Base-by-base conservation (phyloP, 768 basidiomycete species). In the Solioccasus polychromus region DNA sequence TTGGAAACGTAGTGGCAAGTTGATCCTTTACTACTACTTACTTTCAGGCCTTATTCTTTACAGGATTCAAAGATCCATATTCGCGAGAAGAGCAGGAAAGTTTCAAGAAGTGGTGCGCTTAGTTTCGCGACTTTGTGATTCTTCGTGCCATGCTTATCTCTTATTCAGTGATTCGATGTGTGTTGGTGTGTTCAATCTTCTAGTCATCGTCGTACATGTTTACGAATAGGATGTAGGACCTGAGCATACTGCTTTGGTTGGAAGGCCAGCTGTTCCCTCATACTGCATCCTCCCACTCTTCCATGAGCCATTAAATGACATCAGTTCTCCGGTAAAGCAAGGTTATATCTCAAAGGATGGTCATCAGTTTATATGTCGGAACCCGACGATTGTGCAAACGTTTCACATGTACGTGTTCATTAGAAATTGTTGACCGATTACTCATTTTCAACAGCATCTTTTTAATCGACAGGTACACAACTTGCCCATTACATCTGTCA, bases 31-130 rank as follows among this genome's bases (percentile, higher is more conserved):
- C 2, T 11, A 4, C 4, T 1, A 2, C 2, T 11, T 1, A 0
- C 11, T 8, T 49, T n/a, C 14, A n/a, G n/a, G 10, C 1, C 35
- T 43, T 9, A 52, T 37, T n/a, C n/a, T 12, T 39, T 11, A 6
- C 39, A 81, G 80, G 78, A 5, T 83, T 82, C 68, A 79, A 75
- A 64, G 80, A 83, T 58, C 82, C 80, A 0, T 83, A 83, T 51
- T 71, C 79, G 5, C 70, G 70, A 6, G 78, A 80, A 34, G 79
- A 82, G 39, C 75, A 76, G 53, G 39, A 67, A 0, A 70, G 71
- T 39, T 83, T 82, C 53, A 59, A 68, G 1, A 74, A 74, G 54
- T 83, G 80, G 77, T 78, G 53, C 35, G 72, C 59, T 12, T 8
- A 39, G 3, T 18, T 24, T 22, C 9, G 8, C 2, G 10, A 9